Conservation (phyloP, 441 rosid genomes). For the Populus hybrid region DNA sequence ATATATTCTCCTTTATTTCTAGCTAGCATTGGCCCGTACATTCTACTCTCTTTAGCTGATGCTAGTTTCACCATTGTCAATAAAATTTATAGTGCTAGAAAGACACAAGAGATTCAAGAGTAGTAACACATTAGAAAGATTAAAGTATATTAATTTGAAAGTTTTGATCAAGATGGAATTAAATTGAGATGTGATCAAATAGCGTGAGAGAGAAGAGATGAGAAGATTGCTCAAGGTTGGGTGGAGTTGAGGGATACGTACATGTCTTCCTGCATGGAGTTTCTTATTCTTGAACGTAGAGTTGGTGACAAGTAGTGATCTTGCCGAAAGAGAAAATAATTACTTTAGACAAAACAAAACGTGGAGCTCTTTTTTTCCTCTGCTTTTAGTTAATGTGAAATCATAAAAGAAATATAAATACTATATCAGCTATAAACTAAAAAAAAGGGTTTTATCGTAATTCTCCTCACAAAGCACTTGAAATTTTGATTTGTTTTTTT, state of each 20-base stretch:
- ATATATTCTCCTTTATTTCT: conserved; percentile 65
- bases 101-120: not conserved
- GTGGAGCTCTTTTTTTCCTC: not conserved
- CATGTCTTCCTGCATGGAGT: conserved; percentile 70
- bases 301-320: conserved; percentile 16
- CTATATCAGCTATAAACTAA: no score
- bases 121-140: not conserved
- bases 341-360: not conserved
- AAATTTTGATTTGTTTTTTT: no score
- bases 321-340: not conserved
- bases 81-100: no score
- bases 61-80: conserved; percentile 77
- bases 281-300: not conserved
- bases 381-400: no score
- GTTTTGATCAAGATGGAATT: not conserved
- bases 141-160: not conserved
- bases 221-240: not conserved
- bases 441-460: no score
- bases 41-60: conserved; percentile 65
- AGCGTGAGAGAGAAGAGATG: not conserved
- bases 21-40: conserved; percentile 54
- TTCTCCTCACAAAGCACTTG: no score
- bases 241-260: not conserved
- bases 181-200: not conserved
- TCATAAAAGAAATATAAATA: no score